Base-by-base conservation (phyloP, 768 basidiomycete genomes). In the Thelephora ganbajun region DNA sequence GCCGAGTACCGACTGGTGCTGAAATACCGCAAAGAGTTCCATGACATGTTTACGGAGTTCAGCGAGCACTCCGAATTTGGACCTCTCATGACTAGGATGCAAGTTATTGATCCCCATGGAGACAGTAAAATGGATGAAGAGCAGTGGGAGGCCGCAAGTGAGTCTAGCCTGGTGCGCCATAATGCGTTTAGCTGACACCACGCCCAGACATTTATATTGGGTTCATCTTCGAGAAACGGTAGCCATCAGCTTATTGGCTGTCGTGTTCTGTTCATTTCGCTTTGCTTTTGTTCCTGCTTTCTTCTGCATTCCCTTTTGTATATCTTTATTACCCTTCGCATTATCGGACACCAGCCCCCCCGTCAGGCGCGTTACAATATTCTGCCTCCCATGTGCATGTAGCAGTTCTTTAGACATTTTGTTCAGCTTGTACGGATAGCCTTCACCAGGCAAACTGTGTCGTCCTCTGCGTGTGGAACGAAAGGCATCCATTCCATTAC, bases 101-200 rank as follows among this genome's bases (percentile, higher is more conserved):
- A 80, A 52, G 96, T 99, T 23, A 77, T 96, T 37, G 83, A 96
- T 58, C 66, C 69, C 14, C 73, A 83, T 36, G 91, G 92, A 1
- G 84, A 84, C 65, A 93, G 88, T 57, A 68, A 86, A 46, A 96
- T 98, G 88, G 79, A 92, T 53, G 84, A 86, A 54, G 83, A 87
- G 55, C 93, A 98, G 64, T 96, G 94, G 89, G 92, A 97, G 58
- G 94, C 94, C 52, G 92, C 91, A n/a, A 97, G 96, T 97, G 64
- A 65, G 91, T 77, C 11, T 11, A 37, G 42, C 42, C 33, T 37
- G 11, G 13, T 33, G 14, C 4, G 6, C 7, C 14, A 39, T 33
- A 6, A 14, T n/a, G 19, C 33, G 45, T n/a, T 46, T 58, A n/a
- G 55, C 47, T 51, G 22, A 43, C 43, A 35, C 20, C 46, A 36